Conservation (phyloP, 495 filamentous ascomycete species). For the Parathielavia appendiculata region DNA sequence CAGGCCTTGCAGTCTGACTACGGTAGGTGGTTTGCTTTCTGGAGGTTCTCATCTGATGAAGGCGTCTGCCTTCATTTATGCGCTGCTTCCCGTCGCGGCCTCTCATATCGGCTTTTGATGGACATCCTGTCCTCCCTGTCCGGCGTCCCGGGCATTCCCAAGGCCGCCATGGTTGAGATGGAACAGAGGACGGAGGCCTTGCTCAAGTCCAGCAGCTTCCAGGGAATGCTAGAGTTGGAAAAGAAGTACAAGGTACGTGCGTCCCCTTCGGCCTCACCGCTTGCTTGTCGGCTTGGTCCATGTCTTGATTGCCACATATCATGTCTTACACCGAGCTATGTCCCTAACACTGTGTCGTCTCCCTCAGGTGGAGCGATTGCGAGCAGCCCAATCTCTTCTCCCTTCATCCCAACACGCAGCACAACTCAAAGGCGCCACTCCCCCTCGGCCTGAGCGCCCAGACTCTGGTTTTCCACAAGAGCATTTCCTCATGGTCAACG, state of each 20-base stretch:
- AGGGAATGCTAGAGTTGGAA: conserved; percentile 49
- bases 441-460: conserved; percentile 24
- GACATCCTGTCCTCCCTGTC: conserved; percentile 25
- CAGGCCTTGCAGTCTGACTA: conserved; percentile 1
- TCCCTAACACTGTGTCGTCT: conserved; percentile 25
- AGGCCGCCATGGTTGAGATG: conserved; percentile 27
- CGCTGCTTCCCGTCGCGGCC: conserved; percentile 13
- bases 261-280: conserved; percentile 8
- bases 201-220: conserved; percentile 40
- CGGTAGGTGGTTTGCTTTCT: neutral
- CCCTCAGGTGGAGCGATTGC: conserved; percentile 25
- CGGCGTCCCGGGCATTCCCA: conserved; percentile 21
- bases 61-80: conserved; percentile 7
- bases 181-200: conserved; percentile 25
- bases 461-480: conserved; percentile 26
- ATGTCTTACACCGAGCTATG: conserved; percentile 24
- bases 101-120: conserved; percentile 17
- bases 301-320: conserved; percentile 20
- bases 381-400: conserved; percentile 15
- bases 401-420: conserved; percentile 17
- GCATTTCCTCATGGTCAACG: conserved; percentile 39
- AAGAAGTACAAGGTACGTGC: conserved; percentile 48
- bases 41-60: neutral
- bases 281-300: conserved; percentile 12
- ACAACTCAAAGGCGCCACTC: conserved; percentile 14